A percentile compares a stretch with the other conserved stretches of the same genome.
These are phyloP conservation scores for Suillus variegatus DNA, from an alignment of 768 basidiomycete species.

Conservation along the genomic window DNA sequence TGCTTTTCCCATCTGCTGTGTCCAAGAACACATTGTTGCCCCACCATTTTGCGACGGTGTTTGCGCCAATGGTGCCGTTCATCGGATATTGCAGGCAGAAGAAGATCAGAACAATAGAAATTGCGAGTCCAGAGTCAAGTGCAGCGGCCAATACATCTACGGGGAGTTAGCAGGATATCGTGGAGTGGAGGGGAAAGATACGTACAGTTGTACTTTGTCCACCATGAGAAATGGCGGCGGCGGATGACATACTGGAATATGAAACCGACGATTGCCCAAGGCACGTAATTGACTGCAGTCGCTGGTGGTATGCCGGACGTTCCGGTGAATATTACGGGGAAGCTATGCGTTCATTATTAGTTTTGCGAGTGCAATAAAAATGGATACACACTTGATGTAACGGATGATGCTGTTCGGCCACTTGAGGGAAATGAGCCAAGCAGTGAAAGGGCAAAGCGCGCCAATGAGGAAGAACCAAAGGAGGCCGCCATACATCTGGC, in stretches of 20 bases:
- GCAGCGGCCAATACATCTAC: constrained; percentile 32
- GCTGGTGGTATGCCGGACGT: constrained; percentile 43
- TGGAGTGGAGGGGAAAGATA: not conserved
- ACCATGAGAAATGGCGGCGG: constrained; percentile 34
- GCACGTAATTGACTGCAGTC: constrained; percentile 47
- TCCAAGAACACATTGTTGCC: constrained; percentile 52
- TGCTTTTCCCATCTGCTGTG: constrained; percentile 37
- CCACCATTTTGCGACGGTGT: constrained; percentile 60
- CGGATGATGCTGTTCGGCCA: constrained; percentile 61
- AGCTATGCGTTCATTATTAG: constrained; percentile 16
- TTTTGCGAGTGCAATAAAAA: not conserved
- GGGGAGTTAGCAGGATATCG: not conserved
- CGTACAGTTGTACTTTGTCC: constrained; percentile 36
- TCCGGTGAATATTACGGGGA: constrained; percentile 43
- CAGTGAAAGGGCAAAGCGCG: constrained; percentile 53
- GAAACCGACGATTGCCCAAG: constrained; percentile 47
- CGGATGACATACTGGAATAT: constrained; percentile 41
- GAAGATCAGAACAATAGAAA: constrained; percentile 17
- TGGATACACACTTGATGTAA: constrained; percentile 52
- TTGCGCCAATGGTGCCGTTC: constrained; percentile 41
- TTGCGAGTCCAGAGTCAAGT: constrained; percentile 28
- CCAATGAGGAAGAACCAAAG: constrained; percentile 77
- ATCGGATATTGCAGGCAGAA: constrained; percentile 36
- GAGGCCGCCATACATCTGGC: constrained; percentile 47
- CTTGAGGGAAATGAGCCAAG: constrained; percentile 51